phyloP scores from a whole-genome alignment of 2,329 filamentous ascomycete species.

The Penicillium occitanis region DNA sequence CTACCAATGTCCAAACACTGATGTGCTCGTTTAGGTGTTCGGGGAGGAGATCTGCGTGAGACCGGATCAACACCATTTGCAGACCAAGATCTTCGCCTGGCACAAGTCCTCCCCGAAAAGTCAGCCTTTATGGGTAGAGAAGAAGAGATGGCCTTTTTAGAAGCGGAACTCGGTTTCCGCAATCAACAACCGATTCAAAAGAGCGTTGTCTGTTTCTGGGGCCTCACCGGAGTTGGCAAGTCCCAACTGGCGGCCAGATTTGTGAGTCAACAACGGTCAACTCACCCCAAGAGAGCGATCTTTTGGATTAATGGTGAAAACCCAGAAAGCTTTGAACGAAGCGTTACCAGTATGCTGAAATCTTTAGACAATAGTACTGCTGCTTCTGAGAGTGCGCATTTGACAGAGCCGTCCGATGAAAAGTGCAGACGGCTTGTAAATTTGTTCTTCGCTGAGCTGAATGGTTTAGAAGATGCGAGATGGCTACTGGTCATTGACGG shows the following conservation, averaged over 20 bases:
- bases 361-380: neutral
- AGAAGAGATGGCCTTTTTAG: neutral
- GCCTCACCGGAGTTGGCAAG: neutral
- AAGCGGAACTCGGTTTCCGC: neutral
- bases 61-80: neutral
- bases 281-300: neutral
- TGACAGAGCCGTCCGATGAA: neutral
- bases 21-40: neutral
- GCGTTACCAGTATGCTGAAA: neutral
- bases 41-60: neutral
- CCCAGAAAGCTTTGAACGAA: neutral
- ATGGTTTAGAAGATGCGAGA: neutral
- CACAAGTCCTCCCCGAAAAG: conserved; percentile 1
- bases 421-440: neutral
- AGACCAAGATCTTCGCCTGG: neutral
- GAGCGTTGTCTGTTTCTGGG: neutral
- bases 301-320: conserved; percentile 2
- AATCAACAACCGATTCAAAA: neutral
- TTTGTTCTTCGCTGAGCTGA: neutral
- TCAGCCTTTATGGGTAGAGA: neutral
- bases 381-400: neutral
- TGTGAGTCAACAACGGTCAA: neutral
- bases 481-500: neutral
- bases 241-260: neutral
- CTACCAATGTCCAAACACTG: neutral